Conservation (phyloP, 2,329 filamentous ascomycete genomes). For the Cladosporium sp. region DNA sequence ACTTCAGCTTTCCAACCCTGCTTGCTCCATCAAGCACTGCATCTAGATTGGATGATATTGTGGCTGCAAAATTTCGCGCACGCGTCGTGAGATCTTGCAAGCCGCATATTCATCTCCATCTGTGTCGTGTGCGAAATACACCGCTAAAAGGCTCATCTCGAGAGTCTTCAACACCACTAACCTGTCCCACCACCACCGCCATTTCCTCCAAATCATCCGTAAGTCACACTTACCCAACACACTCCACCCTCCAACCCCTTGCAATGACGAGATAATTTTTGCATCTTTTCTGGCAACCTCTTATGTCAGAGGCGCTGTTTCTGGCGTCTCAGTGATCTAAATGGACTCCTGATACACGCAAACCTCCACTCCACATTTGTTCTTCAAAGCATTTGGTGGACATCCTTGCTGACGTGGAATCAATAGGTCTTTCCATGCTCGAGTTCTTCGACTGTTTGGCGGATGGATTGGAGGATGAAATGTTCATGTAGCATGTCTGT, state of each 20-base stretch:
- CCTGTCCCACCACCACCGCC: not conserved
- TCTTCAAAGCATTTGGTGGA: not conserved
- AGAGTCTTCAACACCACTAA: not conserved
- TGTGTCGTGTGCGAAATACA: not conserved
- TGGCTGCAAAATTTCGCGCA: not conserved
- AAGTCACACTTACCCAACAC: not conserved
- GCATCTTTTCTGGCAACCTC: slow-evolving; percentile 84
- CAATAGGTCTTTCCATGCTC: not conserved
- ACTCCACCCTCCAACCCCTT: not conserved
- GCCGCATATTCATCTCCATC: not conserved
- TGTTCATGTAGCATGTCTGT: no score
- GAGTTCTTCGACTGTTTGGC: no score
- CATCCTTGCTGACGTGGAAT: slow-evolving; percentile 1
- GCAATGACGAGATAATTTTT: slow-evolving; percentile 13
- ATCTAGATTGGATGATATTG: not conserved
- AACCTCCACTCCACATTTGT: not conserved
- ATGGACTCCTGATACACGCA: slow-evolving; percentile 67
- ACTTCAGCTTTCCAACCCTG: not conserved
- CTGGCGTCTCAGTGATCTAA: slow-evolving; percentile 67
- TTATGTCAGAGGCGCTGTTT: slow-evolving; percentile 66
- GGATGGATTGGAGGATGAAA: no score
- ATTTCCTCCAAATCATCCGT: not conserved
- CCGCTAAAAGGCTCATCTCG: not conserved
- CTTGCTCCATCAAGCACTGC: not conserved
- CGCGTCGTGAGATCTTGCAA: not conserved